Conservation (phyloP, 352 stramenopile species). For the Phytophthora hybrid region DNA sequence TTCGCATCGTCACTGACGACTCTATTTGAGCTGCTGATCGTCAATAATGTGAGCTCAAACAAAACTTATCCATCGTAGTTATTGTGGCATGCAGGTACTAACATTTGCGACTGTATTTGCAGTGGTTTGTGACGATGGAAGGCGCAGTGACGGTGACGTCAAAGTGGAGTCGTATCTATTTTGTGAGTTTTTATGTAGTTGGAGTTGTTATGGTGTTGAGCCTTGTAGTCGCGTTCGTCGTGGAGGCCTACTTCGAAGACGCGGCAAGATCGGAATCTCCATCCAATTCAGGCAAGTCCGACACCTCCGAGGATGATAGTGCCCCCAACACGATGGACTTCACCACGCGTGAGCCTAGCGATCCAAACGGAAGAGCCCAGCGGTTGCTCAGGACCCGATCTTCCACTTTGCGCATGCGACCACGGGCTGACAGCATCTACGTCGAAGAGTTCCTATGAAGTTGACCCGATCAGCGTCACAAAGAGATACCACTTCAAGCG, state of each 20-base stretch:
- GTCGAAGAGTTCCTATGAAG: slow-evolving; percentile 55
- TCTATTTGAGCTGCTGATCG: slow-evolving; percentile 80
- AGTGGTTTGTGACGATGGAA: slow-evolving; percentile 82
- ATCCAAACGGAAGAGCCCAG: slow-evolving; percentile 12
- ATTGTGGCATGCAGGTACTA: neutral
- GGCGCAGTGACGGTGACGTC: slow-evolving; percentile 60
- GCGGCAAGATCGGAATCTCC: slow-evolving; percentile 1
- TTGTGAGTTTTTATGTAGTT: slow-evolving; percentile 78
- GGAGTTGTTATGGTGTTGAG: slow-evolving; percentile 79
- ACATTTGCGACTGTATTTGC: slow-evolving; percentile 1
- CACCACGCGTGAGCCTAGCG: neutral
- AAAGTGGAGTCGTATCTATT: slow-evolving; percentile 70
- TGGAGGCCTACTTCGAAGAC: slow-evolving; percentile 66
- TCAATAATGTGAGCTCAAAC: slow-evolving; percentile 68
- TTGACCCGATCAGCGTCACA: neutral
- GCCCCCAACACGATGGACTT: neutral
- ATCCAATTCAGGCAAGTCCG: neutral
- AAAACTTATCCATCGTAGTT: neutral
- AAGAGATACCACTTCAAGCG: neutral
- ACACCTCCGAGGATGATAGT: neutral
- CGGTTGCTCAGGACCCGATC: slow-evolving; percentile 28
- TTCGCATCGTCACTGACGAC: slow-evolving; percentile 61
- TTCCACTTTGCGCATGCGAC: slow-evolving; percentile 35
- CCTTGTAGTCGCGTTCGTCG: slow-evolving; percentile 73
- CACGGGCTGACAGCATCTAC: slow-evolving; percentile 52